These are phyloP conservation scores for Ciborinia camelliae DNA, from an alignment of 2,329 filamentous ascomycete genomes.

Conservation along the genomic window DNA sequence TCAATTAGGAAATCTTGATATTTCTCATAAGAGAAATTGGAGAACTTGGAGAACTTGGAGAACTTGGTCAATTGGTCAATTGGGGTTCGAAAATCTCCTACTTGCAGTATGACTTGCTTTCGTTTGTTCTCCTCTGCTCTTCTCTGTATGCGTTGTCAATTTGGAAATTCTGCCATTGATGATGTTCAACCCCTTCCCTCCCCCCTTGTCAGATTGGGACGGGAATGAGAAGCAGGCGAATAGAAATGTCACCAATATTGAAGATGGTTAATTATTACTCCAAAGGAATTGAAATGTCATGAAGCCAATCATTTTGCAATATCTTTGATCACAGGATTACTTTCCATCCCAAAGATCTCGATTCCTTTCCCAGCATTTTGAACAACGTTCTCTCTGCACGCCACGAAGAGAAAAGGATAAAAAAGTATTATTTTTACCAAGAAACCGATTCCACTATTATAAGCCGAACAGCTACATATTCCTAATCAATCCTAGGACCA, in stretches of 20 bases:
- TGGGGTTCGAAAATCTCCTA: too few species aligned
- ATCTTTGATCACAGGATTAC: slow-evolving; percentile 16
- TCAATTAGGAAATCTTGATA: neutral
- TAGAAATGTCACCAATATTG: slow-evolving; percentile 12
- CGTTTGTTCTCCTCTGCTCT: neutral
- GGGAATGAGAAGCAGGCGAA: slow-evolving; percentile 11
- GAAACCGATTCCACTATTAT: neutral
- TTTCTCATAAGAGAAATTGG: neutral
- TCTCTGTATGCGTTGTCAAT: slow-evolving; percentile 20
- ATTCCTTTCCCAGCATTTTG: neutral
- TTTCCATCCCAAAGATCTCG: slow-evolving; percentile 15
- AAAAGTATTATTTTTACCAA: neutral
- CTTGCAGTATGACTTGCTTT: neutral
- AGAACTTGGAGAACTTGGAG: too few species aligned
- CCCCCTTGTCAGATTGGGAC: slow-evolving; percentile 8
- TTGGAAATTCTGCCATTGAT: slow-evolving; percentile 7
- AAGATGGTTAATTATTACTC: too few species aligned
- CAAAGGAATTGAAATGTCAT: neutral
- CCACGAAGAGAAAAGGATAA: neutral
- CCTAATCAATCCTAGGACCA: neutral
- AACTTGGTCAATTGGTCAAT: neutral
- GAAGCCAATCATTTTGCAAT: neutral
- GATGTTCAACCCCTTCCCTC: neutral
- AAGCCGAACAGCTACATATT: neutral
- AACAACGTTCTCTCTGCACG: neutral